Percentiles rank a stretch among this genome's conserved stretches.
These are phyloP conservation scores for Fusarium sp. DNA, from an alignment of 2,329 filamentous ascomycete species.

Conservation along the genomic window DNA sequence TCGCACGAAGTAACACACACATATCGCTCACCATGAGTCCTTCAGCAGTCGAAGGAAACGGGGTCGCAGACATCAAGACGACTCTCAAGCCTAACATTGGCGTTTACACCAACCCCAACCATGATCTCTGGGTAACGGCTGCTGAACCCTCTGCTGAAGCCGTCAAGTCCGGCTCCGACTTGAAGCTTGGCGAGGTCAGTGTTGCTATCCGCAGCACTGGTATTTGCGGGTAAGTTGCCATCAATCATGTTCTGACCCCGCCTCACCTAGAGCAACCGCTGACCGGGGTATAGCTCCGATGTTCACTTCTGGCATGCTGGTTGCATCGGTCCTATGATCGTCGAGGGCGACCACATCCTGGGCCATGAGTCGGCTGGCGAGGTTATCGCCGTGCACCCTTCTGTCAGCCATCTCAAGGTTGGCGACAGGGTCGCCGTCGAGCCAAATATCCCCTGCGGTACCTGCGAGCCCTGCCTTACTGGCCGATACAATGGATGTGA, in stretches of 20 bases:
- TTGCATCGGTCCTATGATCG: constrained; percentile 96
- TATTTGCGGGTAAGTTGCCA: constrained; percentile 80
- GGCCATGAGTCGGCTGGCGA: constrained; percentile 93
- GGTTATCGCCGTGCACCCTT: constrained; percentile 82
- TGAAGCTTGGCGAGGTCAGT: constrained; percentile 86
- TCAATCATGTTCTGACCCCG: background rate
- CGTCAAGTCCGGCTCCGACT: constrained; percentile 71
- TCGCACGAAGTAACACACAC: constrained; percentile 16
- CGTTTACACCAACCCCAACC: constrained; percentile 92
- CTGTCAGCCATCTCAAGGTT: constrained; percentile 78
- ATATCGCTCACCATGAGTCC: constrained; percentile 46
- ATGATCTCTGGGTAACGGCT: constrained; percentile 89
- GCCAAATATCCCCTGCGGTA: constrained; percentile 90
- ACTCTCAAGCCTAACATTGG: constrained; percentile 84
- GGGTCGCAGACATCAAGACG: constrained; percentile 38
- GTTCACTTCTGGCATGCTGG: constrained; percentile 98
- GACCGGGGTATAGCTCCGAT: constrained; percentile 71
- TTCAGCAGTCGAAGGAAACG: constrained; percentile 45
- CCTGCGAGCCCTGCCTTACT: constrained; percentile 89
- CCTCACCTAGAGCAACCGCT: constrained; percentile 15
- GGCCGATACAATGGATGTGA: constrained; percentile 97
- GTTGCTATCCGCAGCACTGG: constrained; percentile 92
- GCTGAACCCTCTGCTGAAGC: constrained; percentile 80
- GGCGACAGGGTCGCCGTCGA: constrained; percentile 95
- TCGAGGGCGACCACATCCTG: constrained; percentile 86